Evolutionary conservation across 148 eudicot genomes (phyloP).

Genomic region (Linanthus parryae): DNA sequence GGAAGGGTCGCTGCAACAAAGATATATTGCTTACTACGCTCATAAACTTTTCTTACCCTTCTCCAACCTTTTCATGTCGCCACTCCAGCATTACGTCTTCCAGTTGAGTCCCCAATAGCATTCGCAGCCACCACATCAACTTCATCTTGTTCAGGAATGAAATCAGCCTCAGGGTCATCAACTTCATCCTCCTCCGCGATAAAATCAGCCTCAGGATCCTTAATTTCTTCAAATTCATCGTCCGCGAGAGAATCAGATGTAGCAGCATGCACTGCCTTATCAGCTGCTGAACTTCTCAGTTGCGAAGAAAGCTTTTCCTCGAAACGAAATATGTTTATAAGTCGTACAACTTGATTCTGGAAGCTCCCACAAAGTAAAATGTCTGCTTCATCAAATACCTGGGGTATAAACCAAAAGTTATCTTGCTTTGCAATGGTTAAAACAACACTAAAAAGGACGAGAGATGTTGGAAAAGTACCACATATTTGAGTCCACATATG

Average conservation of each 20-base stretch:
- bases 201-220: neutral
- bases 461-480: no score
- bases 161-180: slow-evolving; percentile 4
- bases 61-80: slow-evolving; percentile 62
- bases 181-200: slow-evolving; percentile 26
- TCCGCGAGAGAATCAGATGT: slow-evolving; percentile 23
- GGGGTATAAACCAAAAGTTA: no score
- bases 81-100: slow-evolving; percentile 17
- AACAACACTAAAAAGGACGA: no score
- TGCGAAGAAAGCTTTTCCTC: slow-evolving; percentile 82
- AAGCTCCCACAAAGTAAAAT: slow-evolving; percentile 89
- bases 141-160: slow-evolving; percentile 23
- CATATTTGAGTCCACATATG: no score
- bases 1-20: slow-evolving; percentile 98
- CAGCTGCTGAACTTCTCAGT: slow-evolving; percentile 16
- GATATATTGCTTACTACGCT: slow-evolving; percentile 85
- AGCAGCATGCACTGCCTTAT: slow-evolving; percentile 19
- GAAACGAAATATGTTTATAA: slow-evolving; percentile 86
- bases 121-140: slow-evolving; percentile 21
- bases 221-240: no score
- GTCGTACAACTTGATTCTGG: slow-evolving; percentile 82
- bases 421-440: neutral
- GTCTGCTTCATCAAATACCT: slow-evolving; percentile 99
- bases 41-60: slow-evolving; percentile 62
- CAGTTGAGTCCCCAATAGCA: slow-evolving; percentile 15